Evolutionary conservation across 2,329 filamentous ascomycete genomes (phyloP).

Genomic region (Fusarium dimerum): DNA sequence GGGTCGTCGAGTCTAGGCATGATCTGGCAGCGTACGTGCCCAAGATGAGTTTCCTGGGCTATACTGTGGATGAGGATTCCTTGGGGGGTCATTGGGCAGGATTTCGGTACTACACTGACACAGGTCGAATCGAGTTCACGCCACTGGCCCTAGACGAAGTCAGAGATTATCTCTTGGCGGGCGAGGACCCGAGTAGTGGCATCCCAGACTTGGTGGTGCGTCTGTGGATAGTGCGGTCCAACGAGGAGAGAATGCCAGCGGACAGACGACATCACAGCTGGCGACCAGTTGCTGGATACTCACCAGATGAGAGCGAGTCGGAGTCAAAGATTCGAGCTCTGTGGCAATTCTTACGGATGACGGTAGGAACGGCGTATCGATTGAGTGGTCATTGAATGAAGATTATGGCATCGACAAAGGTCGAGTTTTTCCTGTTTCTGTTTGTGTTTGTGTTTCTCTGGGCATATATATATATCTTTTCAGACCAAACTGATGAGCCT

Average conservation of each 20-base stretch:
- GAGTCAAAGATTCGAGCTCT: conserved; percentile 2
- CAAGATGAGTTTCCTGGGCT: not conserved
- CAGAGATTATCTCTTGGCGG: not conserved
- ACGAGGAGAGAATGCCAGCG: not conserved
- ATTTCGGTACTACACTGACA: conserved; percentile 15
- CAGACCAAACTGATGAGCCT: too few species aligned
- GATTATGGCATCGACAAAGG: too few species aligned
- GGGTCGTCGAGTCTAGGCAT: too few species aligned
- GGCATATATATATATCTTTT: too few species aligned
- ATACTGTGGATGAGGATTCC: not conserved
- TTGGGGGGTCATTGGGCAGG: conserved; percentile 14
- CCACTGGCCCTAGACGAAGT: conserved; percentile 8
- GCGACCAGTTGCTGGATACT: conserved; percentile 1
- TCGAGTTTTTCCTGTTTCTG: too few species aligned
- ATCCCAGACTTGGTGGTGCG: conserved; percentile 5
- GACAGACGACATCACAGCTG: conserved; percentile 10
- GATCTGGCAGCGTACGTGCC: not conserved
- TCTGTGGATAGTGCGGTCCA: conserved; percentile 15
- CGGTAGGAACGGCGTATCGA: conserved; percentile 5
- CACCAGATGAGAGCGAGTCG: not conserved
- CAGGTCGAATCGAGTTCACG: conserved; percentile 7
- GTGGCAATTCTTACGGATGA: conserved; percentile 7
- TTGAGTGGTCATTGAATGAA: not conserved
- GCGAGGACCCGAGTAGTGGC: not conserved
- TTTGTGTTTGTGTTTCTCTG: too few species aligned